phyloP scores from a whole-genome alignment of 2,329 filamentous ascomycete genomes.

The Pestalotiopsis sp. region DNA sequence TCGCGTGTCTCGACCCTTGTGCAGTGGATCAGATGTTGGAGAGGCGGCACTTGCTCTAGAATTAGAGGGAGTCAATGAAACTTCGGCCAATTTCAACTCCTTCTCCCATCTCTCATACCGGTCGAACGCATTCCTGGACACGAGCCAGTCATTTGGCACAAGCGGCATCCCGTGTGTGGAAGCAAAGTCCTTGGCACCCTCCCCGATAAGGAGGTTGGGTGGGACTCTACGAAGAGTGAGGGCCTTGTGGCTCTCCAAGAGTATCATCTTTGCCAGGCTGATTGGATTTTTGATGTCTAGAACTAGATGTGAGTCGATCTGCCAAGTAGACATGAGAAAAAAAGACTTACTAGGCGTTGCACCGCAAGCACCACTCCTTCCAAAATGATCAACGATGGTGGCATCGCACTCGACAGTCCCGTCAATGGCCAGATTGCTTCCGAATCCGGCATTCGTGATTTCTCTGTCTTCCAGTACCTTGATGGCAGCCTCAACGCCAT shows the following conservation, averaged over 20 bases:
- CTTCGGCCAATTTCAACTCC: conserved; percentile 66
- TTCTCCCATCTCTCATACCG: conserved; percentile 79
- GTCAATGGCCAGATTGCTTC: conserved; percentile 90
- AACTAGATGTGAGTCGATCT: background rate
- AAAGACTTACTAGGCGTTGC: conserved; percentile 77
- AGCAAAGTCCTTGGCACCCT: conserved; percentile 87
- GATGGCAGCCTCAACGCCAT: conserved; percentile 89
- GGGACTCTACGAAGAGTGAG: conserved; percentile 88
- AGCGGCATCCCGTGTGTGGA: conserved; percentile 74
- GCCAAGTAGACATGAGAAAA: background rate
- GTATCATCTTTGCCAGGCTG: conserved; percentile 78
- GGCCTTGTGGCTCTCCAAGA: conserved; percentile 74
- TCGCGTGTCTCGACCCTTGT: conserved; percentile 28
- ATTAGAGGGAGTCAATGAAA: conserved; percentile 43
- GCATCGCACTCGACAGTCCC: conserved; percentile 94
- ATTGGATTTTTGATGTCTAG: conserved; percentile 92
- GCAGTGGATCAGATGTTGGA: conserved; percentile 20
- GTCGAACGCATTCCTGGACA: conserved; percentile 79
- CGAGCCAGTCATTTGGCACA: conserved; percentile 73
- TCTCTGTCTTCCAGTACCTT: conserved; percentile 88
- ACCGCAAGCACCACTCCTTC: conserved; percentile 90
- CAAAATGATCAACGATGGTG: conserved; percentile 86
- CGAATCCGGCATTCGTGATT: conserved; percentile 95
- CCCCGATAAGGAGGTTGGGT: conserved; percentile 85
- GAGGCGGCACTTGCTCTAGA: conserved; percentile 13